Evolutionary conservation across 495 filamentous ascomycete species (phyloP).

Genomic region (Tuber melanosporum): DNA sequence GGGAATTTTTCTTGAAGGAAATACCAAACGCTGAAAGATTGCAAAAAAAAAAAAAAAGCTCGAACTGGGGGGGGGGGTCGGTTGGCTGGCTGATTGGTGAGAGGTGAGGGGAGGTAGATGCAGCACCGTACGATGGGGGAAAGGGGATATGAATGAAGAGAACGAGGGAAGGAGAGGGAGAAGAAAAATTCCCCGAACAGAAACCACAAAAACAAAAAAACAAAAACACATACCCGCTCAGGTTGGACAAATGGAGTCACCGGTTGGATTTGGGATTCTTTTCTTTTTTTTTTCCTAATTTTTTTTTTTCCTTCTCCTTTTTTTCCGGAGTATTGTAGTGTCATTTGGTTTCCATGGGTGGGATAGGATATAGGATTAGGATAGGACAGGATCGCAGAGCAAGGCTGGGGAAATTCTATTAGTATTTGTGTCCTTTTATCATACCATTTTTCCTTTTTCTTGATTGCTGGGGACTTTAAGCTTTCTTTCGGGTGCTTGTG

Average conservation of each 20-base stretch:
- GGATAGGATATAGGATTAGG: not conserved
- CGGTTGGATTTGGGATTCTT: constrained; percentile 1
- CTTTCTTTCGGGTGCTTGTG: not conserved
- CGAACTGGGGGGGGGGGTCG: not conserved
- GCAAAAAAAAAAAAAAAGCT: not conserved
- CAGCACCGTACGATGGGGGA: not conserved
- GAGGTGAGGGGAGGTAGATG: not conserved
- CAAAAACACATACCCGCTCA: not conserved
- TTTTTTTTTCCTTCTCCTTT: not conserved
- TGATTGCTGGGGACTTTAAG: not conserved
- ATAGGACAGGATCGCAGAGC: not conserved
- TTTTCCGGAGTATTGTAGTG: not conserved
- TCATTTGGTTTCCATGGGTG: not conserved
- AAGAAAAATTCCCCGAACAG: not conserved
- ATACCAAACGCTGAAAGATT: constrained; percentile 8
- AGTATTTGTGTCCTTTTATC: not conserved
- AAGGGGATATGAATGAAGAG: not conserved
- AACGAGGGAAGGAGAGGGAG: not conserved
- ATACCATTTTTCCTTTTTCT: not conserved
- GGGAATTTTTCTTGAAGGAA: constrained; percentile 8
- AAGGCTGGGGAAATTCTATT: not conserved
- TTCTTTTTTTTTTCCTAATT: not conserved
- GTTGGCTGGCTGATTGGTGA: not conserved
- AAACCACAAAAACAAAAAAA: not conserved
- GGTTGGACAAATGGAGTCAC: constrained; percentile 2